Evolutionary conservation across 352 stramenopile species (phyloP).

Genomic region (Pythium brassicae): DNA sequence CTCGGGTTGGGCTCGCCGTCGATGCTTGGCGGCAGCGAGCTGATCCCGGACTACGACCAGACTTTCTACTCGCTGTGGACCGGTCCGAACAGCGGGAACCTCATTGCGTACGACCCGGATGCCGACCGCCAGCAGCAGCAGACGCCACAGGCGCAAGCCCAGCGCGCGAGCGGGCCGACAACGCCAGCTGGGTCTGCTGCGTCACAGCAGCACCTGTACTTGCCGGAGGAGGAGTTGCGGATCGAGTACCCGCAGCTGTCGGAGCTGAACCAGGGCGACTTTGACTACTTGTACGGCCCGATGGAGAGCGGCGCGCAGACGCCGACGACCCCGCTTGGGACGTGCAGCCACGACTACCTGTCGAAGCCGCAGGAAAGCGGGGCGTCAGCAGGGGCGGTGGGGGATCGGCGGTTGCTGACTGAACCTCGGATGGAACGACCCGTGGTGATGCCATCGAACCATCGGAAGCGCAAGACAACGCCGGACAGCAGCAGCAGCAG

Average conservation of each 20-base stretch:
- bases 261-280: slow-evolving; percentile 67
- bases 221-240: slow-evolving; percentile 62
- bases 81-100: slow-evolving; percentile 24
- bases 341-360: slow-evolving; percentile 16
- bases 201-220: slow-evolving; percentile 22
- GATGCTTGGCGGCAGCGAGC: slow-evolving; percentile 52
- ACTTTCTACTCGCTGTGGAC: slow-evolving; percentile 73
- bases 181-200: neutral
- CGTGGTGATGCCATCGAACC: slow-evolving; percentile 20
- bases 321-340: slow-evolving; percentile 38
- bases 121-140: slow-evolving; percentile 19
- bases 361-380: slow-evolving; percentile 19
- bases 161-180: slow-evolving; percentile 3
- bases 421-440: slow-evolving; percentile 46
- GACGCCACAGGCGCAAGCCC: neutral
- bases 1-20: slow-evolving; percentile 23
- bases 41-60: slow-evolving; percentile 69
- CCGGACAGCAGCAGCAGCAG: slow-evolving; percentile 4
- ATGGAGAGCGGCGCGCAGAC: slow-evolving; percentile 45
- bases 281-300: slow-evolving; percentile 67
- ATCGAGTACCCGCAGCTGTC: slow-evolving; percentile 65
- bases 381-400: slow-evolving; percentile 7
- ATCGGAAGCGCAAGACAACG: slow-evolving; percentile 33
- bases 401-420: neutral
- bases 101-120: slow-evolving; percentile 53